A percentile compares a stretch with the other conserved stretches of the same genome.
Evolutionary conservation across 2,329 filamentous ascomycete genomes (phyloP).

Genomic region (Zasmidium citrigriseum): DNA sequence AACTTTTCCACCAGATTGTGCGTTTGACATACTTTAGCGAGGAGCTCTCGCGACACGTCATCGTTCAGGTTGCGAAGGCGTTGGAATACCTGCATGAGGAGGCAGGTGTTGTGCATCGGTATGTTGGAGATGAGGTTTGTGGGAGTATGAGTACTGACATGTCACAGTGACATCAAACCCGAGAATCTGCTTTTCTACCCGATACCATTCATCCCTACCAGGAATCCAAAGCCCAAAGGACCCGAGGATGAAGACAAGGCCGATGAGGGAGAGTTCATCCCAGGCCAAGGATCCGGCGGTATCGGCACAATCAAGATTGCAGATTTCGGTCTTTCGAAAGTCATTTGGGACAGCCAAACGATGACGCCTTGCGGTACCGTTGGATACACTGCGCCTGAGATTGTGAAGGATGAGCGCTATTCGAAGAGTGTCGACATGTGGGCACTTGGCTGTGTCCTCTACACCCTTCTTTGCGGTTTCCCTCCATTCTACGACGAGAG

Average conservation of each 20-base stretch:
- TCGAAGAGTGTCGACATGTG: slow-evolving; percentile 99
- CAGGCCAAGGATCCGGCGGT: slow-evolving; percentile 78
- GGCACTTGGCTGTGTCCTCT: slow-evolving; percentile 94
- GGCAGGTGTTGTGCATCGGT: slow-evolving; percentile 96
- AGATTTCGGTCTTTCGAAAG: slow-evolving; percentile 95
- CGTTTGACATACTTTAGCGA: slow-evolving; percentile 98
- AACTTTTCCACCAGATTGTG: slow-evolving; percentile 98
- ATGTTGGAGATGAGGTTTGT: slow-evolving; percentile 41
- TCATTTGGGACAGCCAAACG: slow-evolving; percentile 96
- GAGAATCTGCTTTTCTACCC: slow-evolving; percentile 96
- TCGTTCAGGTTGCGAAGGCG: slow-evolving; percentile 90
- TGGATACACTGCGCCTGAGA: slow-evolving; percentile 96
- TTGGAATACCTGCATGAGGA: slow-evolving; percentile 93
- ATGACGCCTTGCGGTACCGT: slow-evolving; percentile 99
- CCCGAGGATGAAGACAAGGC: slow-evolving; percentile 96
- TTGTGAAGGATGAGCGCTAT: slow-evolving; percentile 98
- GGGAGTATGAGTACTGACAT: slow-evolving; percentile 35
- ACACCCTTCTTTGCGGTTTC: slow-evolving; percentile 95
- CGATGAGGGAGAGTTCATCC: slow-evolving; percentile 91
- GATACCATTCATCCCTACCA: slow-evolving; percentile 77
- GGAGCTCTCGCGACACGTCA: slow-evolving; percentile 90
- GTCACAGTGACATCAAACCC: slow-evolving; percentile 87
- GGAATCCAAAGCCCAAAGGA: slow-evolving; percentile 74
- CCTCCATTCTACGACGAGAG: slow-evolving; percentile 98
- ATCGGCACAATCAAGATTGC: slow-evolving; percentile 97